These are phyloP conservation scores for Podospora pseudopauciseta DNA, from an alignment of 495 filamentous ascomycete species.

Conservation along the genomic window DNA sequence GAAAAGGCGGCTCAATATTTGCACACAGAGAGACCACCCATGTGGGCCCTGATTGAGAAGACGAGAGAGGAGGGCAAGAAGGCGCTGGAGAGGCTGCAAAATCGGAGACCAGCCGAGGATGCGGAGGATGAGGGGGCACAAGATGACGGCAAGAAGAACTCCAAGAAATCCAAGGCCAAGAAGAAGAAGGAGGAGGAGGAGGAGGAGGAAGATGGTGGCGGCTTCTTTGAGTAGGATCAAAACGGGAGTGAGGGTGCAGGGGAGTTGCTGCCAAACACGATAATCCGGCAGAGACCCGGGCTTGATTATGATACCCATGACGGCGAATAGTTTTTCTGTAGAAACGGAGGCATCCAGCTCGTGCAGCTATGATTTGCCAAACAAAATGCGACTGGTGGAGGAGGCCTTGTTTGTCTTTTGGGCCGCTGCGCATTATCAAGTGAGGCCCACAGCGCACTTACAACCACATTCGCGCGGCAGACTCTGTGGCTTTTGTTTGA, in stretches of 20 bases:
- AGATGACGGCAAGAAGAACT: constrained; percentile 6
- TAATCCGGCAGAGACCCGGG: neutral
- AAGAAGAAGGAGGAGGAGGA: constrained; percentile 7
- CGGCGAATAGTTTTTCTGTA: neutral
- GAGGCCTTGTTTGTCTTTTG: neutral
- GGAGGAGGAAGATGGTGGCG: constrained; percentile 25
- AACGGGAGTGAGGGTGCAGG: neutral
- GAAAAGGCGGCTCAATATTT: constrained; percentile 36
- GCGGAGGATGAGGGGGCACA: neutral
- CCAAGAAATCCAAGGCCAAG: constrained; percentile 8
- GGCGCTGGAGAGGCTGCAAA: constrained; percentile 52
- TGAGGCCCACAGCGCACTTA: neutral
- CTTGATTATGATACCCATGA: constrained; percentile 23
- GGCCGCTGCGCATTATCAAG: neutral
- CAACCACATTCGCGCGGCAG: neutral
- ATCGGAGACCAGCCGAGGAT: constrained; percentile 28
- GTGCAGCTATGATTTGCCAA: neutral
- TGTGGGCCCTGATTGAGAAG: constrained; percentile 69
- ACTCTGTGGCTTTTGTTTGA: neutral
- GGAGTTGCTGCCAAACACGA: neutral
- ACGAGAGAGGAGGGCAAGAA: constrained; percentile 58
- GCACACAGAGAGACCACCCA: constrained; percentile 45
- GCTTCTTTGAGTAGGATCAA: constrained; percentile 34
- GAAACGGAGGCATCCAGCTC: neutral
- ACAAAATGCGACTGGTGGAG: neutral